Percentiles rank a stretch among this genome's conserved stretches.
Evolutionary conservation across 169 alveolate genomes (phyloP).

Genomic region (Plasmodium vivax): DNA sequence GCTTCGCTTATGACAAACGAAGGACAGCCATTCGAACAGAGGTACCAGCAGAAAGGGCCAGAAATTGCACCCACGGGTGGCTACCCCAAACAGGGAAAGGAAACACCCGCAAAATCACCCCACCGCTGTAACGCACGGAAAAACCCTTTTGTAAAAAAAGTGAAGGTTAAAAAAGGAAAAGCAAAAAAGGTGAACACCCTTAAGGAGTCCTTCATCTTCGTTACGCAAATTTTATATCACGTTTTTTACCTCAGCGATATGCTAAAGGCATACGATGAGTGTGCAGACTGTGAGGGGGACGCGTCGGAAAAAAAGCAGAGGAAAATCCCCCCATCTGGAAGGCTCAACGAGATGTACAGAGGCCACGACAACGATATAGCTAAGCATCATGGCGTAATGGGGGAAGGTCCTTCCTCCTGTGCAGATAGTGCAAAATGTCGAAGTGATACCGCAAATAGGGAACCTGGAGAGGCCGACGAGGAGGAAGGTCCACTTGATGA

Average conservation of each 20-base stretch:
- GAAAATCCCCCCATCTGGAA: background rate
- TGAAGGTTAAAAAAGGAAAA: background rate
- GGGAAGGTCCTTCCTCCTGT: background rate
- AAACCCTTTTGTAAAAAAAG: constrained; percentile 39
- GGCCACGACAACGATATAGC: background rate
- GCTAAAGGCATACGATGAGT: constrained; percentile 18
- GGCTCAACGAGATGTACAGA: background rate
- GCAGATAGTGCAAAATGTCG: background rate
- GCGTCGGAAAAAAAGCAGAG: background rate
- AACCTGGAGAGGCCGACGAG: background rate
- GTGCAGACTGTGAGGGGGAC: background rate
- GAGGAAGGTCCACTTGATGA: background rate
- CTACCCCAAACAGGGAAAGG: background rate
- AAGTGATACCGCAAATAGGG: background rate
- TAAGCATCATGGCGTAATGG: background rate
- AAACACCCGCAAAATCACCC: background rate
- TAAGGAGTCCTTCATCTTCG: constrained; percentile 31
- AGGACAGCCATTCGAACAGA: background rate
- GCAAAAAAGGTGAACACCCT: background rate
- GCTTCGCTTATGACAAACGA: background rate
- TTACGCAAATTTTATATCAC: constrained; percentile 31
- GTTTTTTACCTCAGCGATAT: constrained; percentile 46
- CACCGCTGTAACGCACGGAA: background rate
- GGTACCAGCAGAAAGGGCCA: background rate
- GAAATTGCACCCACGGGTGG: background rate